Base-by-base conservation (phyloP, 106 monocot genomes). In the Dioscorea zingiberensis region DNA sequence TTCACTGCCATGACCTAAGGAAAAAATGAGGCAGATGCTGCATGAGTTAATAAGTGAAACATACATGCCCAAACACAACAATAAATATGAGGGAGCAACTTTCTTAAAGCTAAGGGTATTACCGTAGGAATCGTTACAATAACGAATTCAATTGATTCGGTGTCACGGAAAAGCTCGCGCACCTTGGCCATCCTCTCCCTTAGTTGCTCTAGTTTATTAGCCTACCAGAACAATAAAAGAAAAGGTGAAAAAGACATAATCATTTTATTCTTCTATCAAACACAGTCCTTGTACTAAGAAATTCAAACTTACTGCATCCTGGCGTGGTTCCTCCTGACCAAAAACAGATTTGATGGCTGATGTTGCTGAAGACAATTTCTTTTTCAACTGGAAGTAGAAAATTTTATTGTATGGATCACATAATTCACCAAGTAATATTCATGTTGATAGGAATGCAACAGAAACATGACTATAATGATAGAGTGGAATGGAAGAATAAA, bases 181-280 rank as follows among this genome's bases (percentile, higher is more conserved):
- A 97, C 95, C 86, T 88, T 83, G 58, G 86, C 69, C 95, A 97
- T 97, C 60, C n/a, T n/a, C n/a, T n/a, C n/a, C n/a, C n/a, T n/a
- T n/a, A n/a, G n/a, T n/a, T n/a, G n/a, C n/a, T n/a, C 95, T 47
- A 97, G 72, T 73, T 91, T 97, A 71, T 83, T 85, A 55, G 95
- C 74, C 94, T 94, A 73, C 63, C 87, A 0, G 60, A 29, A n/a
- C n/a, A n/a, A n/a, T n/a, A n/a, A n/a, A n/a, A 25, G 9, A 60
- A 60, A 57, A 67, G 65, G 65, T 56, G 27, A 9, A 58, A 24
- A 68, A 18, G n/a, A n/a, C n/a, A n/a, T n/a, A 48, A 13, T 44
- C 25, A 57, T 56, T 3, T 12, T 21, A 48, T 6, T 48, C 30
- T 45, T 56, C 27, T 51, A 62, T 45, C 6, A 63, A 21, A 5